A percentile compares a stretch with the other conserved stretches of the same genome.
phyloP scores from a whole-genome alignment of 805 yeast genomes.

The Myxozyma lipomycoides region DNA sequence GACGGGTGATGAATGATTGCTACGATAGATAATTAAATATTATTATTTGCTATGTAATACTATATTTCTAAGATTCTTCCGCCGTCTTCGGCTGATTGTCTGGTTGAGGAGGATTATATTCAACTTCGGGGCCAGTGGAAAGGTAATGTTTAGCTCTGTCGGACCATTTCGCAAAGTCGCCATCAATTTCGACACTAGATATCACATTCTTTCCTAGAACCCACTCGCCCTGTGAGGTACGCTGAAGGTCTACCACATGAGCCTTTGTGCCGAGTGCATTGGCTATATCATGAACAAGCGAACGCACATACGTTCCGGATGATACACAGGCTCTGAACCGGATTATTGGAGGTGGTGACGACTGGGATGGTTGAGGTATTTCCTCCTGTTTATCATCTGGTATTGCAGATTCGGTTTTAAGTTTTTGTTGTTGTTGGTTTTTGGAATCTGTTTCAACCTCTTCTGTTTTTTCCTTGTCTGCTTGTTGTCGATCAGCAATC shows the following conservation, averaged over 20 bases:
- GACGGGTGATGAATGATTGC: too few species aligned
- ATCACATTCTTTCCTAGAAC: constrained; percentile 64
- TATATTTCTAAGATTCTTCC: too few species aligned
- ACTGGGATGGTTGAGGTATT: constrained; percentile 1
- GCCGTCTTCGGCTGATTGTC: too few species aligned
- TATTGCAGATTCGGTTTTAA: constrained; percentile 24
- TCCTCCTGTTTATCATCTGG: neutral
- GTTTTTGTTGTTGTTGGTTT: constrained; percentile 42
- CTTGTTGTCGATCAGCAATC: neutral
- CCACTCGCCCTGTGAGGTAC: constrained; percentile 83
- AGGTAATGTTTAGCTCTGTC: constrained; percentile 11
- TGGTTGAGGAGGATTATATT: neutral
- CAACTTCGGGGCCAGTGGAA: constrained; percentile 18
- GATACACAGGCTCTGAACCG: constrained; percentile 77
- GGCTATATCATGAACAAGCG: constrained; percentile 84
- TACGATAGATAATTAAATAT: too few species aligned
- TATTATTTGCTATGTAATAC: too few species aligned
- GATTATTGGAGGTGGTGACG: constrained; percentile 38
- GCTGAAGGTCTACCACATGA: constrained; percentile 77
- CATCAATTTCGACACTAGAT: constrained; percentile 58
- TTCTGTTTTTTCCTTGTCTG: neutral
- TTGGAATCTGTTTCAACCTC: constrained; percentile 36
- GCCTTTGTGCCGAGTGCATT: constrained; percentile 74
- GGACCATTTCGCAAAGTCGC: constrained; percentile 64
- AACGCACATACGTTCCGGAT: constrained; percentile 92